phyloP scores from a whole-genome alignment of 2,329 filamentous ascomycete species.

The Pyrenochaeta sp. region DNA sequence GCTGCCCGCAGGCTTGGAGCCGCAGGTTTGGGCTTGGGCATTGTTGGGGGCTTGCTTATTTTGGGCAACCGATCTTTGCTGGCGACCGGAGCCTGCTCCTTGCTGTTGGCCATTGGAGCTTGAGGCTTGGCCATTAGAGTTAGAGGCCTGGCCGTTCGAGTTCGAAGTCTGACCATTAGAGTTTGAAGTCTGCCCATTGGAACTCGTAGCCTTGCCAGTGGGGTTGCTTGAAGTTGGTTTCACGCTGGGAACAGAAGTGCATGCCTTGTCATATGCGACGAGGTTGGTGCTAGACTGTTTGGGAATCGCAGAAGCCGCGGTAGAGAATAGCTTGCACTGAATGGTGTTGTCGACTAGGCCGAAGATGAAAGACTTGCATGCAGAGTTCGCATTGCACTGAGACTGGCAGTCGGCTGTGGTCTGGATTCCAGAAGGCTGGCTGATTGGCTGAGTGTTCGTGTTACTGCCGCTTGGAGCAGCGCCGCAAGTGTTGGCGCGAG shows the following conservation, averaged over 20 bases:
- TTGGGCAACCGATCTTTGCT: background rate
- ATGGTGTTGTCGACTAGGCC: constrained; percentile 23
- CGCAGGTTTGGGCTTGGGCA: constrained; percentile 11
- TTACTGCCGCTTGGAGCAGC: constrained; percentile 12
- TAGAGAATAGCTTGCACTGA: constrained; percentile 22
- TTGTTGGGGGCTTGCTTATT: constrained; percentile 7
- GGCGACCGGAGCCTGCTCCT: background rate
- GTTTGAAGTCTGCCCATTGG: background rate
- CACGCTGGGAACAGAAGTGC: constrained; percentile 16
- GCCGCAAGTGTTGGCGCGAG: constrained; percentile 17
- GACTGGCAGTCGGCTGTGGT: constrained; percentile 15
- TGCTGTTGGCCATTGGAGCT: background rate
- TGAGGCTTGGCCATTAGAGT: background rate
- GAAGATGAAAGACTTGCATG: constrained; percentile 23
- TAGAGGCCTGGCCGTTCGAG: background rate
- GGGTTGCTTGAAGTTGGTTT: constrained; percentile 21
- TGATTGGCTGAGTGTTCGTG: constrained; percentile 13
- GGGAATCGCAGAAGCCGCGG: constrained; percentile 13
- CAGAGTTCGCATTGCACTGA: constrained; percentile 14
- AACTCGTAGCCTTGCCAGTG: constrained; percentile 9
- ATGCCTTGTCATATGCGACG: constrained; percentile 23
- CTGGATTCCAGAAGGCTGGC: constrained; percentile 12
- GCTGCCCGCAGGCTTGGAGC: constrained; percentile 9
- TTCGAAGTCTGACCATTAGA: background rate
- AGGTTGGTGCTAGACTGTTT: constrained; percentile 16